These are phyloP conservation scores for Picea abies DNA, from an alignment of 83 land plant species.

Conservation along the genomic window DNA sequence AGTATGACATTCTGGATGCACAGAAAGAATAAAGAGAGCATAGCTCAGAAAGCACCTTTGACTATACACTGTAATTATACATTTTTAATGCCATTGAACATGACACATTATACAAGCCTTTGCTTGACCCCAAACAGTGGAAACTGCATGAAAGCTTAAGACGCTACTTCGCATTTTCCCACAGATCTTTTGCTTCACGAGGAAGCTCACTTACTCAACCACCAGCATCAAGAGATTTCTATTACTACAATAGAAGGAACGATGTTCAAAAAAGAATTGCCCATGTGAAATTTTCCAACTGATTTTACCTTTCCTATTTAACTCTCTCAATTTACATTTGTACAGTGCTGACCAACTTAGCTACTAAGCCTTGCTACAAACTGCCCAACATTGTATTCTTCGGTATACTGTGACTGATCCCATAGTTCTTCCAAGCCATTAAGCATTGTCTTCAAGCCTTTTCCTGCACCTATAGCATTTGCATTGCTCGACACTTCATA, in stretches of 20 bases:
- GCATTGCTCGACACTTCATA: constrained; percentile 27
- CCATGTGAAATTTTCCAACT: neutral
- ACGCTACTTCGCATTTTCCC: neutral
- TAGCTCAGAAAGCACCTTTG: constrained; percentile 11
- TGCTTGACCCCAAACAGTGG: neutral
- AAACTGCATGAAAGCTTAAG: neutral
- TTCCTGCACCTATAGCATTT: constrained; percentile 40
- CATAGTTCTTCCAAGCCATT: constrained; percentile 87
- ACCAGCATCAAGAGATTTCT: constrained; percentile 12
- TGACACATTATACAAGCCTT: constrained; percentile 14
- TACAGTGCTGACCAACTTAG: constrained; percentile 29
- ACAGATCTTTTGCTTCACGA: neutral
- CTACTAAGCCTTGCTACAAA: constrained; percentile 83
- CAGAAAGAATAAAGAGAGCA: constrained; percentile 9
- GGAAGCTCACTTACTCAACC: constrained; percentile 4
- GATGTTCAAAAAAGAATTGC: constrained; percentile 10
- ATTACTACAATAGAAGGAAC: neutral
- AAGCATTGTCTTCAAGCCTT: constrained; percentile 85
- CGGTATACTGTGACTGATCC: constrained; percentile 98
- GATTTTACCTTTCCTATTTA: neutral
- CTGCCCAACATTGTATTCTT: constrained; percentile 87
- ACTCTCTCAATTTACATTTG: constrained; percentile 16
- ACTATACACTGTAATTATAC: constrained; percentile 17
- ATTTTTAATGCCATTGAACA: constrained; percentile 10
- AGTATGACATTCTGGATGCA: neutral